phyloP scores from a whole-genome alignment of 179 eudicot species.

The Amaranthus tricolor region DNA sequence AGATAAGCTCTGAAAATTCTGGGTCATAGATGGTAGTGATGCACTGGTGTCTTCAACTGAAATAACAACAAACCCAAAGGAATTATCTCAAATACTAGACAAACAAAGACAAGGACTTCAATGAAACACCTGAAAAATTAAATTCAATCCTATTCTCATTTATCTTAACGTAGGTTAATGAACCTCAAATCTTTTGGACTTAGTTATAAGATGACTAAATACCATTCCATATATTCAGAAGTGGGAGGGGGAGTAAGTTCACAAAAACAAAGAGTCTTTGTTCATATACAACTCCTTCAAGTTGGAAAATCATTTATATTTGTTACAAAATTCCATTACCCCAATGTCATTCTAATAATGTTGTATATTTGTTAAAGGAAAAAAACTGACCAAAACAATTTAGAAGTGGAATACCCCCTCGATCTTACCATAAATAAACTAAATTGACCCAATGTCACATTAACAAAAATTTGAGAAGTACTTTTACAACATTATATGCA shows the following conservation, averaged over 20 bases:
- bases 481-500: not conserved
- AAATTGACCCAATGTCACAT: too few relatives aligned
- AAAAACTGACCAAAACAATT: too few relatives aligned
- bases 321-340: too few relatives aligned
- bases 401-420: too few relatives aligned
- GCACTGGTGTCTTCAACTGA: conserved; percentile 58
- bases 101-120: not conserved
- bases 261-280: not conserved
- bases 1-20: conserved; percentile 66
- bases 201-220: too few relatives aligned
- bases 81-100: not conserved
- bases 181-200: too few relatives aligned
- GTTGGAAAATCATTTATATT: not conserved
- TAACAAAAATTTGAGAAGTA: too few relatives aligned
- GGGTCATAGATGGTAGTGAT: conserved; percentile 59
- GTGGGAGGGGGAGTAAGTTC: not conserved
- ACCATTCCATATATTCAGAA: not conserved
- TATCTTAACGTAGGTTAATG: not conserved
- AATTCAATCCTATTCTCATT: too few relatives aligned
- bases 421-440: too few relatives aligned
- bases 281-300: not conserved
- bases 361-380: too few relatives aligned
- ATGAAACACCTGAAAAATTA: too few relatives aligned
- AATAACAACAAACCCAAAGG: not conserved
- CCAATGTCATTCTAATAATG: too few relatives aligned